A percentile compares a stretch with the other conserved stretches of the same genome.
These are phyloP conservation scores for Cladophialophora chaetospira DNA, from an alignment of 2,329 filamentous ascomycete species.

Conservation along the genomic window DNA sequence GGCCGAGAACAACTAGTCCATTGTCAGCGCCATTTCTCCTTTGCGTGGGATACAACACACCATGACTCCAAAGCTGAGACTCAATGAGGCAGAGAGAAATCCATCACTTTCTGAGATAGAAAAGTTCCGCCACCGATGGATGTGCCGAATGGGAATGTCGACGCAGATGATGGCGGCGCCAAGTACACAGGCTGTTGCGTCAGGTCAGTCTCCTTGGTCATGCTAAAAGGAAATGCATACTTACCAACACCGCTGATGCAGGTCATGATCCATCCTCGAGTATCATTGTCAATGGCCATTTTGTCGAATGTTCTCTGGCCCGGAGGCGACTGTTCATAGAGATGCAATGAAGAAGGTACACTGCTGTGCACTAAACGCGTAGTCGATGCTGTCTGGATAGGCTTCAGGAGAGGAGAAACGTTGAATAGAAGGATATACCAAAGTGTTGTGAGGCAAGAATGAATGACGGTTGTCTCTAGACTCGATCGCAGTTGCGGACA, in stretches of 20 bases:
- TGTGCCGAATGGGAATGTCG: conserved; percentile 71
- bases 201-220: conserved; percentile 18
- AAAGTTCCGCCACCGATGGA: conserved; percentile 76
- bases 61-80: conserved; percentile 95
- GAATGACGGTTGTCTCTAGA: not conserved
- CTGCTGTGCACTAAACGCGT: not conserved
- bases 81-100: conserved; percentile 85
- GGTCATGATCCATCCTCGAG: conserved; percentile 89
- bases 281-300: conserved; percentile 71
- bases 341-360: not conserved
- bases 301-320: conserved; percentile 15
- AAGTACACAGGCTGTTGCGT: conserved; percentile 56
- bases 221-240: conserved; percentile 14
- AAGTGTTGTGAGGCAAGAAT: not conserved
- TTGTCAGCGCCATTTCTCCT: conserved; percentile 12
- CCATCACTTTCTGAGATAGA: conserved; percentile 84
- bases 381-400: not conserved
- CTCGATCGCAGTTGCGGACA: conserved; percentile 2
- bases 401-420: not conserved
- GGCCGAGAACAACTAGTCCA: conserved; percentile 77
- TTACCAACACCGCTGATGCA: conserved; percentile 76
- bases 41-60: conserved; percentile 48
- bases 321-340: not conserved
- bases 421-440: not conserved
- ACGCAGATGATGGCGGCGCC: conserved; percentile 85